Percentiles rank a stretch among this genome's conserved stretches.
Conservation (phyloP, 305 asterid species). For the Salvia sclarea region DNA sequence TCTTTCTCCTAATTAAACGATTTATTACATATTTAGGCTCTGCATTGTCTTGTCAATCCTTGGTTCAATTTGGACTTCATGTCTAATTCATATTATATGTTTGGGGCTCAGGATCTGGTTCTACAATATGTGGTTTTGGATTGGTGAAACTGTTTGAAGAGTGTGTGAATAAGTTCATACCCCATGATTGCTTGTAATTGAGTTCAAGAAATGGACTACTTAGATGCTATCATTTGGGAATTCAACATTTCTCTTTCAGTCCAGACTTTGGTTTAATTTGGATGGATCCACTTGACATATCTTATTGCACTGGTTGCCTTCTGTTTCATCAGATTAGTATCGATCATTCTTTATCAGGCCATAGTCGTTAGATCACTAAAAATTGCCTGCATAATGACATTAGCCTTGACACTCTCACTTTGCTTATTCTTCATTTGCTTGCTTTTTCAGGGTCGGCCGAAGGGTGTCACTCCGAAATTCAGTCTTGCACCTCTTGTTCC, state of each 20-base stretch:
- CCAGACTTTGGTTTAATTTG: neutral
- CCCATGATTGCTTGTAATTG: neutral
- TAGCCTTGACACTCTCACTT: neutral
- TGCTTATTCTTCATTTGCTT: slow-evolving; percentile 5
- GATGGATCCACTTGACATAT: neutral
- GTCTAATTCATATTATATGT: neutral
- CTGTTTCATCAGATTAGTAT: neutral
- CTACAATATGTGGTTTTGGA: too few species aligned
- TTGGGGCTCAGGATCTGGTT: slow-evolving; percentile 15
- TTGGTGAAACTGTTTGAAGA: too few species aligned
- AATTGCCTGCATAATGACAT: neutral
- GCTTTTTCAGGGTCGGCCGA: slow-evolving; percentile 75
- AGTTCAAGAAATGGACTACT: slow-evolving; percentile 9
- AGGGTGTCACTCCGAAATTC: slow-evolving; percentile 85
- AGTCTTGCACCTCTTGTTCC: slow-evolving; percentile 91
- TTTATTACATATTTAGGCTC: slow-evolving; percentile 3
- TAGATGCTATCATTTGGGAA: neutral
- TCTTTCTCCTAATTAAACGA: neutral
- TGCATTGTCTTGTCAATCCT: slow-evolving; percentile 6
- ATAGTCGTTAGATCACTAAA: neutral
- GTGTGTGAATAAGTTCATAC: neutral
- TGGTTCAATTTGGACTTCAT: slow-evolving; percentile 17
- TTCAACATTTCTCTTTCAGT: neutral
- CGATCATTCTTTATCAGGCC: neutral
- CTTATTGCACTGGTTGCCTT: neutral